Evolutionary conservation across 208 protist species (phyloP).

Genomic region (Leptomonas seymouri): DNA sequence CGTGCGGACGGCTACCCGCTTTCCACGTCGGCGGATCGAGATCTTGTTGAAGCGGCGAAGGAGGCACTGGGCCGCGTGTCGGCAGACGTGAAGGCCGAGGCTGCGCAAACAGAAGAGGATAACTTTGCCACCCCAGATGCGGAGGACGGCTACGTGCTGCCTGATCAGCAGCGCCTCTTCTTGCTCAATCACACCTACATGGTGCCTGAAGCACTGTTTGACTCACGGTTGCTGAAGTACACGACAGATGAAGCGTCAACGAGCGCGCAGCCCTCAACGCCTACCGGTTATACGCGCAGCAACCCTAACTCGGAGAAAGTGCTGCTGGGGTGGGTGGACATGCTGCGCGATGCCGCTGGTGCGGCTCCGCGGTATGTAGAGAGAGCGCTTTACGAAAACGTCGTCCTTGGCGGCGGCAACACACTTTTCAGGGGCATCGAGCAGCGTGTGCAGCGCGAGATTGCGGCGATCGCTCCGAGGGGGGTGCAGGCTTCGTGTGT

Average conservation of each 20-base stretch:
- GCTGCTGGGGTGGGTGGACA: slow-evolving; percentile 51
- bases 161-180: slow-evolving; percentile 89
- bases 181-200: slow-evolving; percentile 79
- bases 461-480: slow-evolving; percentile 31
- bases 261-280: slow-evolving; percentile 30
- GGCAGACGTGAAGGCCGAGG: slow-evolving; percentile 31
- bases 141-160: slow-evolving; percentile 67
- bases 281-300: slow-evolving; percentile 46
- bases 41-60: slow-evolving; percentile 79
- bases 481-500: slow-evolving; percentile 47
- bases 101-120: neutral
- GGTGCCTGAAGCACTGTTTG: slow-evolving; percentile 89
- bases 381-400: slow-evolving; percentile 77
- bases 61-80: slow-evolving; percentile 79
- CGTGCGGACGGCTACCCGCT: slow-evolving; percentile 90
- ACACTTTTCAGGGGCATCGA: slow-evolving; percentile 84
- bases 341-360: slow-evolving; percentile 57
- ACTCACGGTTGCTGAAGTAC: slow-evolving; percentile 41
- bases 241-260: slow-evolving; percentile 15
- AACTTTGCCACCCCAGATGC: slow-evolving; percentile 10
- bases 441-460: slow-evolving; percentile 77
- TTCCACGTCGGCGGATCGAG: slow-evolving; percentile 68
- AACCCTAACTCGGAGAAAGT: slow-evolving; percentile 27
- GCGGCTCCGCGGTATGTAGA: slow-evolving; percentile 41
- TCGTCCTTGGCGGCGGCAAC: slow-evolving; percentile 95